A percentile compares a stretch with the other conserved stretches of the same genome.
phyloP scores from a whole-genome alignment of 2,329 filamentous ascomycete genomes.

The Arthrobotrys conoides region DNA sequence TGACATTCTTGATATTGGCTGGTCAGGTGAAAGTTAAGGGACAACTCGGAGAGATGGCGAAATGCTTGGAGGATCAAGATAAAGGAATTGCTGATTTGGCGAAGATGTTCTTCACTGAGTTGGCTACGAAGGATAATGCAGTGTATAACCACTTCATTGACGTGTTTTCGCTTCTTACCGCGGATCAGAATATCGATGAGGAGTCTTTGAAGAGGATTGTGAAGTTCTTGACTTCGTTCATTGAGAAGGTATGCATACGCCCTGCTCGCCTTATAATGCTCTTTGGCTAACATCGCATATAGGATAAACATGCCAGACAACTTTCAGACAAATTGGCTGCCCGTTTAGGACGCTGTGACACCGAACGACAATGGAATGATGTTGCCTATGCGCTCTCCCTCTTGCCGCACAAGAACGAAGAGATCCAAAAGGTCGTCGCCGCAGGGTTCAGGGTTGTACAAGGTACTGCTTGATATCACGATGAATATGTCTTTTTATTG shows the following conservation, averaged over 20 bases:
- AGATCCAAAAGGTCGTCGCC: conserved; percentile 81
- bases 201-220: conserved; percentile 88
- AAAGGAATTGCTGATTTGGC: conserved; percentile 93
- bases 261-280: background rate
- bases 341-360: conserved; percentile 86
- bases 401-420: conserved; percentile 92
- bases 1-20: conserved; percentile 96
- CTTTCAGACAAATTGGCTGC: conserved; percentile 92
- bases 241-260: conserved; percentile 83
- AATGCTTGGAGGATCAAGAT: conserved; percentile 96
- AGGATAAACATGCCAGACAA: conserved; percentile 98
- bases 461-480: conserved; percentile 68
- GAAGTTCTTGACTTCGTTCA: conserved; percentile 93
- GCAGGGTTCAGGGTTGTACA: conserved; percentile 83
- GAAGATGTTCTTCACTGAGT: conserved; percentile 97
- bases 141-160: conserved; percentile 99
- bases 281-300: conserved; percentile 26
- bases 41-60: conserved; percentile 98
- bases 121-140: conserved; percentile 97
- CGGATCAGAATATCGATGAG: conserved; percentile 84
- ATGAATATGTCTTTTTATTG: background rate
- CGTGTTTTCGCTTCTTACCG: conserved; percentile 94
- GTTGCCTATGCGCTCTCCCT: conserved; percentile 92
- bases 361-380: conserved; percentile 96
- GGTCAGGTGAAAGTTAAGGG: conserved; percentile 99